Evolutionary conservation across 345 rosid genomes (phyloP), one percentile per base, ranked within the genome.

Genomic region (Leavenworthia alabamica): DNA sequence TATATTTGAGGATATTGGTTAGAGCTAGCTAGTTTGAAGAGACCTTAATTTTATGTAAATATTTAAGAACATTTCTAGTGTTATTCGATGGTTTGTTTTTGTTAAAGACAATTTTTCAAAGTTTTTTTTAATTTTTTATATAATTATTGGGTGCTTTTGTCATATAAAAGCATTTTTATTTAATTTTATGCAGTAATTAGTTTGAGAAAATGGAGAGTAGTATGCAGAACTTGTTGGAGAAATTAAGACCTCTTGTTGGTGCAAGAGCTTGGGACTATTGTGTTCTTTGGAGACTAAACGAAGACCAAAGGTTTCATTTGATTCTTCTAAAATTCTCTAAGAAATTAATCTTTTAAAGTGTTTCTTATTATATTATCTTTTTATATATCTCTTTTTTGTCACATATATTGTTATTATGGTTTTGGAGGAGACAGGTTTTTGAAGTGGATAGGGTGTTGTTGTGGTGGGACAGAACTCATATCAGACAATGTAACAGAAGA

Each of bases 371-470:
- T 49, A 6, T 40, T 55, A 12, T 37, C 1, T 50, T 17, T 55
- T n/a, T n/a, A n/a, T n/a, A n/a, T n/a, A 24, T 24, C 22, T 47
- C 9, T 26, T 23, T 56, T n/a, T 49, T 9, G 58, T 73, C 47
- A 65, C 60, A 64, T 13, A 17, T 24, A 42, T 35, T 37, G 22
- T 37, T 45, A 37, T 6, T 42, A 3, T 51, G 32, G 31, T 42
- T 42, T 23, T 42, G 39, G 66, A 42, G 67, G 73, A 60, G 53
- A 54, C 59, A 73, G 77, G 70, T 73, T 48, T 41, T 46, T 88
- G 45, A 91, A 81, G 79, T 88, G 91, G 95, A 57, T 79, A 64
- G 94, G 84, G 68, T 88, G 95, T 50, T 88, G 96, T 71, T 91
- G 98, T 59, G 86, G 77, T 43, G 95, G 95, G 52, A 62, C 80